Evolutionary conservation across 306 rosid genomes (phyloP), one percentile per base, ranked within the genome.

Genomic region (Phaseolus lunatus): DNA sequence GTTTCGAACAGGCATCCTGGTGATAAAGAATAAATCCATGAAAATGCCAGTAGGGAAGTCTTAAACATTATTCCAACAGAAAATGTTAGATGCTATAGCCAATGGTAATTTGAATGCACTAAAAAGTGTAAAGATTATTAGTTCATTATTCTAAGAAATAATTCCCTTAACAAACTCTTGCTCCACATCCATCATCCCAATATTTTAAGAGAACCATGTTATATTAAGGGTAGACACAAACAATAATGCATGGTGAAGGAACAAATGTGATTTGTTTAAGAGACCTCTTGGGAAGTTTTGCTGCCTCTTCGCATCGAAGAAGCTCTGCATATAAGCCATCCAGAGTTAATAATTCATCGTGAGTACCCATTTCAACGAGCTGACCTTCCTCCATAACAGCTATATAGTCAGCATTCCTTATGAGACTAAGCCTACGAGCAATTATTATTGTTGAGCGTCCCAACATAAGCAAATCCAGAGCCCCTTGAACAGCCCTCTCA

Each of bases 311-410:
- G 13, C 88, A 84, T 79, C 90, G 90, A 35, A 93, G 94, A 77
- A 96, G 99, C 89, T 96, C 99, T 0, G 99, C 96, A 81, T 96
- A 96, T 67, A 96, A 86, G 83, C 99, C 98, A 80, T 88, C 88
- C 48, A 82, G 86, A 80, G 73, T 72, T 86, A 90, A 71, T 65
- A 93, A 81, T 80, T 96, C 99, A 78, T 96, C 99, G 72, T 96
- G 99, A 16, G 98, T 96, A 71, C 99, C 99, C 94, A 91, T 92
- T 85, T 96, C 99, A 84, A 96, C 93, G 79, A 96, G 98, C 67
- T 87, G 98, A 50, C 99, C 99, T 86, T 96, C 99, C 89, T 96
- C 99, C 99, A 96, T 96, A 69, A 96, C 99, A 64, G 98, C 98
- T 86, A 96, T 96, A 81, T 88, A 96, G 84, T 96, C 99, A 75